These are phyloP conservation scores for Exserohilum rostratum DNA, from an alignment of 2,329 filamentous ascomycete genomes.

Conservation along the genomic window DNA sequence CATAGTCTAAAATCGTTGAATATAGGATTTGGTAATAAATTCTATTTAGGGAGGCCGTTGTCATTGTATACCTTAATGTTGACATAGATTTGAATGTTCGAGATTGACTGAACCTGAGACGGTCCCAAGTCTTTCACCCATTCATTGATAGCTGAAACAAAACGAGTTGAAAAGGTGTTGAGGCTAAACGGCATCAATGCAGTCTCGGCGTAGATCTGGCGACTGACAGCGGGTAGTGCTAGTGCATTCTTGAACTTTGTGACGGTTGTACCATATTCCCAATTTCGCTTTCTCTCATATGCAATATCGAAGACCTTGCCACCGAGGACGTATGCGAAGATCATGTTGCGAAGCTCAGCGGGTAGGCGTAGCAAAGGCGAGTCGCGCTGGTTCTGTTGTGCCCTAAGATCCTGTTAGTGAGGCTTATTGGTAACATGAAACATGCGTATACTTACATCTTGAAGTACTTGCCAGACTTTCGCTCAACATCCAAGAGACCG, in stretches of 20 bases:
- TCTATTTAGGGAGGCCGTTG: too few relatives aligned
- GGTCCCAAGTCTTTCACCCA: background rate
- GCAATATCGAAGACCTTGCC: background rate
- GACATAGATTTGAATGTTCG: too few relatives aligned
- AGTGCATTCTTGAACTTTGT: background rate
- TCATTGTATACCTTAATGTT: too few relatives aligned
- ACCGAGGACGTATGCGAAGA: background rate
- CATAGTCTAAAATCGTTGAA: too few relatives aligned
- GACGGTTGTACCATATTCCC: background rate
- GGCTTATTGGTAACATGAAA: background rate
- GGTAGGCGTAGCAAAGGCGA: background rate
- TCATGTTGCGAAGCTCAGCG: background rate
- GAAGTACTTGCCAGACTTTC: constrained; percentile 6
- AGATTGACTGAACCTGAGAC: too few relatives aligned
- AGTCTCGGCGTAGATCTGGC: background rate
- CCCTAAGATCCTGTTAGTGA: background rate
- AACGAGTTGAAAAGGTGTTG: background rate
- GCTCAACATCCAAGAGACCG: constrained; percentile 9
- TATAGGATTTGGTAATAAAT: too few relatives aligned
- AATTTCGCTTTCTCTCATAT: background rate
- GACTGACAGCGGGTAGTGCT: background rate
- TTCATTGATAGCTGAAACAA: background rate
- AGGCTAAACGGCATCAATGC: background rate
- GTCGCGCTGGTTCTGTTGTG: background rate
- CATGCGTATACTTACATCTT: constrained; percentile 7